These are phyloP conservation scores for Fraxinus sp. DNA, from an alignment of 305 asterid genomes.

Conservation along the genomic window DNA sequence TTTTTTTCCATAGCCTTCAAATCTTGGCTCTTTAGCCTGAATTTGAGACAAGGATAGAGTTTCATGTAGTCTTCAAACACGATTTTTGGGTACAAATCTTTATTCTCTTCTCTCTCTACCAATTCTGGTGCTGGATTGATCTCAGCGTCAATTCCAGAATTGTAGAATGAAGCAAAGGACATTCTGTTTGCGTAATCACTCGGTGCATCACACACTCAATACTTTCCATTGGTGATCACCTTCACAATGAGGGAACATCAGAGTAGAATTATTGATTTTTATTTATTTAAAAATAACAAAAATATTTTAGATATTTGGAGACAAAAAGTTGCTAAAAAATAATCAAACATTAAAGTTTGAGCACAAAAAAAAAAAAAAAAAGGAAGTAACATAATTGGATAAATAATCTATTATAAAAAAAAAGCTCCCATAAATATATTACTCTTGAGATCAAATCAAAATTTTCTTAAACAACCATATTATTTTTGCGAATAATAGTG, in stretches of 20 bases:
- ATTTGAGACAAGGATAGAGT: slow-evolving; percentile 51
- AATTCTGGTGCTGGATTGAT: slow-evolving; percentile 56
- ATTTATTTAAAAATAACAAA: too few relatives aligned
- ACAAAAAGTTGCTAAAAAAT: not conserved
- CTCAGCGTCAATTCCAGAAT: slow-evolving; percentile 62
- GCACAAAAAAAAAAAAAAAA: not conserved
- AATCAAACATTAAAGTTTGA: not conserved
- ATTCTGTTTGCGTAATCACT: slow-evolving; percentile 60
- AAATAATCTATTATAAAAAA: not conserved
- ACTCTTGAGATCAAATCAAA: not conserved
- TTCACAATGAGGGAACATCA: not conserved
- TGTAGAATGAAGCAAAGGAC: slow-evolving; percentile 69
- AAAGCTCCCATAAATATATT: not conserved
- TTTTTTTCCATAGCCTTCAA: slow-evolving; percentile 42
- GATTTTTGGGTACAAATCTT: slow-evolving; percentile 49
- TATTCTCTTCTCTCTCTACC: slow-evolving; percentile 38
- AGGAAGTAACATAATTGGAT: not conserved
- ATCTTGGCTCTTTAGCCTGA: slow-evolving; percentile 66
- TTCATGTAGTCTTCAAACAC: slow-evolving; percentile 73
- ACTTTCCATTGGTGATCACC: slow-evolving; percentile 64
- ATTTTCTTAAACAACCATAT: not conserved
- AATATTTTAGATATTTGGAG: not conserved
- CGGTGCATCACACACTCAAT: slow-evolving; percentile 65
- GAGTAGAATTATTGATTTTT: not conserved
- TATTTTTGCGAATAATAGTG: not conserved